These are phyloP conservation scores for Coemansia sp. DNA, from an alignment of 192 early-diverging fungal species.

Conservation along the genomic window DNA sequence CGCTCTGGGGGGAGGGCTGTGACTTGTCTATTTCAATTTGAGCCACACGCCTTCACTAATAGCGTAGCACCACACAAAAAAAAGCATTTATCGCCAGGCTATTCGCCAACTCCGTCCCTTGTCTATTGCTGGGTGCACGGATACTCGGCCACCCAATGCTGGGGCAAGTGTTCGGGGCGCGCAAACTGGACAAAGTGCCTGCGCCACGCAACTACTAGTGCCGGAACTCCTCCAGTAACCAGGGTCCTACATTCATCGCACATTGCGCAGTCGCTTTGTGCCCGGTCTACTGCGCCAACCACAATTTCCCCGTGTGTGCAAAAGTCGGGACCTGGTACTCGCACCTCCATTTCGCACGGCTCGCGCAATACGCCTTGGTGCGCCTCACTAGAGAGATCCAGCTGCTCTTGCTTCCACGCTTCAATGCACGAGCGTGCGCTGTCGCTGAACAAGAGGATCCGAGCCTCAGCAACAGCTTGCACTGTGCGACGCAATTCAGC, in stretches of 20 bases:
- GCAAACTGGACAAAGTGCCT: slow-evolving; percentile 47
- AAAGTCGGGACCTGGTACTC: slow-evolving; percentile 38
- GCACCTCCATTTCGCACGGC: slow-evolving; percentile 29
- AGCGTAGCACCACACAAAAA: background rate
- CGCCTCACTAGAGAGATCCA: background rate
- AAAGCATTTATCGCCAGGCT: background rate
- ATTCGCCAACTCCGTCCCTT: background rate
- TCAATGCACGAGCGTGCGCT: background rate
- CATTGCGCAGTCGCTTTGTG: slow-evolving; percentile 1
- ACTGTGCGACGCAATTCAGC: slow-evolving; percentile 13
- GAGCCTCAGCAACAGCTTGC: background rate
- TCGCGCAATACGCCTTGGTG: slow-evolving; percentile 22
- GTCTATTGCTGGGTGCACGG: background rate
- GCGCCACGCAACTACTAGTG: slow-evolving; percentile 40
- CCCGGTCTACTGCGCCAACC: slow-evolving; percentile 12
- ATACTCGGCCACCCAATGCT: slow-evolving; percentile 44
- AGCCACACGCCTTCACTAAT: background rate
- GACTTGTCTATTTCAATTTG: background rate
- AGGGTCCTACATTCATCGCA: slow-evolving; percentile 28
- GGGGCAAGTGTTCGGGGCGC: slow-evolving; percentile 38
- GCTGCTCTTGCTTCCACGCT: background rate
- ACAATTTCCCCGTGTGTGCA: slow-evolving; percentile 49
- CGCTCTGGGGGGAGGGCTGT: background rate
- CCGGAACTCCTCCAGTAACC: slow-evolving; percentile 23
- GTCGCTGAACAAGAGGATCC: slow-evolving; percentile 11